Percentiles rank a stretch among this genome's conserved stretches.
Evolutionary conservation across 2,329 filamentous ascomycete genomes (phyloP).

Genomic region (Fusarium dimerum): DNA sequence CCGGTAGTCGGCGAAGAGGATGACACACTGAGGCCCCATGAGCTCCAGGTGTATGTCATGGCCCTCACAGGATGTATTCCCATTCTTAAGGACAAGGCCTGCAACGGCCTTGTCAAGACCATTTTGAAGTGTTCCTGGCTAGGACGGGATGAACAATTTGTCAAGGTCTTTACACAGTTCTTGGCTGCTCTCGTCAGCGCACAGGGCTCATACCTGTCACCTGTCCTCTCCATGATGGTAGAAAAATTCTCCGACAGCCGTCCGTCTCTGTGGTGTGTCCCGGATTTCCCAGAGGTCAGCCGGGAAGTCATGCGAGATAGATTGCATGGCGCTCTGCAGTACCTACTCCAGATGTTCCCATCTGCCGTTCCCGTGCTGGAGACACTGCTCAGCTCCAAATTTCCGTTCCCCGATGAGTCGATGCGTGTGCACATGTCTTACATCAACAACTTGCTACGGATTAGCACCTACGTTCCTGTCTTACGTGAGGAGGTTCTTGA

Average conservation of each 20-base stretch:
- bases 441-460: conserved; percentile 76
- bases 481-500: conserved; percentile 79
- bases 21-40: conserved; percentile 52
- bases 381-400: conserved; percentile 65
- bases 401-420: conserved; percentile 76
- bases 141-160: conserved; percentile 64
- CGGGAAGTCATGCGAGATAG: conserved; percentile 68
- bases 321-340: conserved; percentile 73
- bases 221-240: conserved; percentile 79
- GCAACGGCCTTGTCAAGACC: conserved; percentile 58
- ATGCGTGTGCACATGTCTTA: conserved; percentile 84
- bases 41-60: conserved; percentile 61
- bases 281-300: conserved; percentile 59
- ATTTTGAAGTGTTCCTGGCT: conserved; percentile 66
- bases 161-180: conserved; percentile 68
- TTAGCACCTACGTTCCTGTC: conserved; percentile 77
- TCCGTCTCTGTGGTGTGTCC: conserved; percentile 47
- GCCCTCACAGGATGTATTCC: conserved; percentile 64
- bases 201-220: conserved; percentile 74
- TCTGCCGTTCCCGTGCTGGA: conserved; percentile 72
- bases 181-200: conserved; percentile 75
- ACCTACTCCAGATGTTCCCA: conserved; percentile 79
- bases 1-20: conserved; percentile 47
- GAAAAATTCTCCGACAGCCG: conserved; percentile 67
- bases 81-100: conserved; percentile 59